A percentile compares a stretch with the other conserved stretches of the same genome.
Conservation (phyloP, 257 asterid genomes). For the Marsdenia floribunda region DNA sequence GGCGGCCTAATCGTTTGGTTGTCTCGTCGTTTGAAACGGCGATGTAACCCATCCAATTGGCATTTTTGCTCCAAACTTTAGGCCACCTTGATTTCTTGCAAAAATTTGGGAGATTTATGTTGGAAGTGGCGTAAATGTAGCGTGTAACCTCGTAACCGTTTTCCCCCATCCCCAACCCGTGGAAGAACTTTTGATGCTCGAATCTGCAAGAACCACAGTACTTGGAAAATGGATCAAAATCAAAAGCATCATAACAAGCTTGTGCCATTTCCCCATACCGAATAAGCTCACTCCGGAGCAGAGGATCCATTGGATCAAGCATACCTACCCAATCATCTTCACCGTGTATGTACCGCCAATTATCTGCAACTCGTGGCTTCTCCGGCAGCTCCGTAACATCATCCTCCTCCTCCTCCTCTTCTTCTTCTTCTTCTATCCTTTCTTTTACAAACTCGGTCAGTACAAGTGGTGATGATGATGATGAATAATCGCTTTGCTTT, state of each 20-base stretch:
- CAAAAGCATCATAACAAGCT: conserved; percentile 31
- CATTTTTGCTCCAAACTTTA: conserved; percentile 28
- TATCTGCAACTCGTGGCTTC: not conserved
- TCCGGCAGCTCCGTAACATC: not conserved
- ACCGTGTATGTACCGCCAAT: conserved; percentile 28
- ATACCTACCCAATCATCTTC: conserved; percentile 24
- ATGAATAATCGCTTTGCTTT: not conserved
- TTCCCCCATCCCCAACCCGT: conserved; percentile 8
- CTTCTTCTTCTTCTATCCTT: not conserved
- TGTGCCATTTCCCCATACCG: conserved; percentile 34
- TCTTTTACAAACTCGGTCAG: not conserved
- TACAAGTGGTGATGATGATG: not conserved
- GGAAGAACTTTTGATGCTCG: conserved; percentile 16
- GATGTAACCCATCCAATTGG: conserved; percentile 33
- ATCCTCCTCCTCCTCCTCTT: too few species aligned
- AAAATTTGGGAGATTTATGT: conserved; percentile 25
- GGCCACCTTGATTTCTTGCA: conserved; percentile 25
- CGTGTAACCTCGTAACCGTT: conserved; percentile 20
- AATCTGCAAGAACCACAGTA: conserved; percentile 23
- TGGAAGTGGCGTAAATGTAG: conserved; percentile 27
- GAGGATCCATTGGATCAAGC: conserved; percentile 26
- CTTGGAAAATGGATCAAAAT: conserved; percentile 23
- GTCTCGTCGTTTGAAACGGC: conserved; percentile 28
- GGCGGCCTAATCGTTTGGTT: conserved; percentile 13
- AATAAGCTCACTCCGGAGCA: conserved; percentile 21